These are phyloP conservation scores for Gymnopus androsaceus DNA, from an alignment of 1,284 basidiomycete genomes.

Conservation along the genomic window DNA sequence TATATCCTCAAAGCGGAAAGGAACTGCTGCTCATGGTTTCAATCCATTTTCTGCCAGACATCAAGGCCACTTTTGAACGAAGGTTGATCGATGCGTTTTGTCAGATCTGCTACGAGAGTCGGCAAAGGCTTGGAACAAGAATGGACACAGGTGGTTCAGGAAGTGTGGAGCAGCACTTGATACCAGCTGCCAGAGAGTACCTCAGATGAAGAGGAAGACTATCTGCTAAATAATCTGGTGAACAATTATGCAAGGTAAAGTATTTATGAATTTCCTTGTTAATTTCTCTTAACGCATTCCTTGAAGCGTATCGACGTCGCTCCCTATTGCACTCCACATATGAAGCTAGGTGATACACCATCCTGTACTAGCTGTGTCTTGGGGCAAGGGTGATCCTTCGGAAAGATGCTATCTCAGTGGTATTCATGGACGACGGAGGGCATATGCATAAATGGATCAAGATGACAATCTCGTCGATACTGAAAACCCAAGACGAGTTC, in stretches of 20 bases:
- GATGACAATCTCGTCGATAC: constrained; percentile 80
- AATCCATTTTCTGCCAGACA: constrained; percentile 68
- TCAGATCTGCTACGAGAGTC: constrained; percentile 87
- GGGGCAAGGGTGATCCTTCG: constrained; percentile 94
- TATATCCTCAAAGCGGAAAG: constrained; percentile 90
- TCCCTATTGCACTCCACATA: constrained; percentile 67
- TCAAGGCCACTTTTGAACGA: constrained; percentile 68
- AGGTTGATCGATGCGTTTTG: constrained; percentile 79
- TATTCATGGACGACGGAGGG: constrained; percentile 87
- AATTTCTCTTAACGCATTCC: neutral
- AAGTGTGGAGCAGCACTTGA: constrained; percentile 78
- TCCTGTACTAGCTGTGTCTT: constrained; percentile 91
- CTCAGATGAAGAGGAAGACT: constrained; percentile 91
- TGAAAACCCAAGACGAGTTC: constrained; percentile 73
- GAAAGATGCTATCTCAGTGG: constrained; percentile 84
- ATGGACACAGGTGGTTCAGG: constrained; percentile 76
- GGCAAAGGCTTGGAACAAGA: constrained; percentile 92
- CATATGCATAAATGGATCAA: constrained; percentile 87
- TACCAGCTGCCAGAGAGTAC: constrained; percentile 87
- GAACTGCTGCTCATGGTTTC: constrained; percentile 84
- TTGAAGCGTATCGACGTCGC: constrained; percentile 76
- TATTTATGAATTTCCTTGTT: constrained; percentile 21
- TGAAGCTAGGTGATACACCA: constrained; percentile 72
- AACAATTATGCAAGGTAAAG: constrained; percentile 72
- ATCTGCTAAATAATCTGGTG: constrained; percentile 69